Base-by-base conservation (phyloP, 768 basidiomycete species). In the Trametes gibbosa region DNA sequence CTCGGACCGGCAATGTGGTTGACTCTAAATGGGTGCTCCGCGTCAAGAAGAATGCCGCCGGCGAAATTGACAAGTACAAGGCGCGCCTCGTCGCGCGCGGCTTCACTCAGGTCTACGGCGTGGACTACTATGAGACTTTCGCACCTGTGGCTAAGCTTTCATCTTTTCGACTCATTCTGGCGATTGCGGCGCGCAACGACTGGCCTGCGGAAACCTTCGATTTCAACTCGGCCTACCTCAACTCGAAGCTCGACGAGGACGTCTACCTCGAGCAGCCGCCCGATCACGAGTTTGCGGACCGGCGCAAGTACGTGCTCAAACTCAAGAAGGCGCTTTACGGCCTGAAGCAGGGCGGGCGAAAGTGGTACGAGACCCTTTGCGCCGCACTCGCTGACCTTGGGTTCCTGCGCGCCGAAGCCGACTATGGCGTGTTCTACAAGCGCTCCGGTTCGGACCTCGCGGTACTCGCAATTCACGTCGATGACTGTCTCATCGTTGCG, bases 81-180 rank as follows among this genome's bases (percentile, higher is more conserved):
- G 74, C 69, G 0, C 57, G 71, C 10, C 66, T 77, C 6, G 75
- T 75, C 3, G 74, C 74, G 0, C 66, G 70, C 35, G 75, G 77
- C 1, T 75, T 70, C 64, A 53, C 66, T 0, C 77, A 78, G 55
- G 59, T 68, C 3, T 63, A 61, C 2, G 73, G 74, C 4, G 35
- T 72, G 16, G 72, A 76, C 50, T 76, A 65, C 59, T 62, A n/a
- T 29, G 69, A 71, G 16, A 70, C 66, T 0, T 67, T 58, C 17
- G 45, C 45, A n/a, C 45, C 45, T 25, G 45, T 47, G 10, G 45
- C 45, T 47, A 47, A 47, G 45, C 45, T 47, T 47, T 47, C 45
- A 3, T 47, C 45, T 47, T n/a, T 47, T 47, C 45, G 45, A 8
- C 45, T 47, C 19, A 21, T 47, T 24, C 19, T 47, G 45, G 45